A percentile compares a stretch with the other conserved stretches of the same genome.
phyloP scores from a whole-genome alignment of 2,329 filamentous ascomycete genomes.

The Epichloe hybrida region DNA sequence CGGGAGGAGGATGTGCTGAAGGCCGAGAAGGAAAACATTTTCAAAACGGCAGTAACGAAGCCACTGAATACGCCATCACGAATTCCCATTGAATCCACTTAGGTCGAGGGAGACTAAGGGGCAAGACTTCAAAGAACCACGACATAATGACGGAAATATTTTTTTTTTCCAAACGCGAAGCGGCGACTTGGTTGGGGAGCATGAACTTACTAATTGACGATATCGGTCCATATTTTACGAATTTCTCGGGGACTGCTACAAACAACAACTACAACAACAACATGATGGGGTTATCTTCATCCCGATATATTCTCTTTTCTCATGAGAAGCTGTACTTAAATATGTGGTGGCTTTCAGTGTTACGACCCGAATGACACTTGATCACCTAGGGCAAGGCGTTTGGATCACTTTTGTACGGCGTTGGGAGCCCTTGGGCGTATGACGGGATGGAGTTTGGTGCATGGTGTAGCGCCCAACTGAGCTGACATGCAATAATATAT shows the following conservation, averaged over 20 bases:
- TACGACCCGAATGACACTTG: not conserved
- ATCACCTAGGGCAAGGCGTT: conserved; percentile 4
- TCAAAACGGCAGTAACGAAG: not conserved
- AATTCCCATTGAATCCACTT: not conserved
- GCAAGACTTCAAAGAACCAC: not conserved
- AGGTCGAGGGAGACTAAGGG: not conserved
- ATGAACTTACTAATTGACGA: not conserved
- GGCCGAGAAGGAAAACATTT: not conserved
- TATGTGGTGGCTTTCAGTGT: not conserved
- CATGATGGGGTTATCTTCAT: not conserved
- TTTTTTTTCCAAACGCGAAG: not conserved
- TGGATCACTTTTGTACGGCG: conserved; percentile 5
- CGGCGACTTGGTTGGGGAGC: not conserved
- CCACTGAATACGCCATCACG: not conserved
- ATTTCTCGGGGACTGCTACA: not conserved
- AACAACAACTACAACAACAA: not conserved
- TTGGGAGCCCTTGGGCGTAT: not conserved
- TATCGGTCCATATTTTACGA: not conserved
- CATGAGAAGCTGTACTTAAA: not conserved
- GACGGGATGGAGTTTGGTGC: not conserved
- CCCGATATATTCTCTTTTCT: not conserved
- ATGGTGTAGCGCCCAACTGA: not conserved
- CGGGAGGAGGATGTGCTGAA: conserved; percentile 9
- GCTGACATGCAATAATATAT: not conserved
- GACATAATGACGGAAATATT: not conserved